These are phyloP conservation scores for Helianthus annuus DNA, from an alignment of 129 eudicot species.

Conservation along the genomic window HanXRQr2.0-SUNRISE NC_035441.2:161905635-161906134, in stretches of 20 bases:
- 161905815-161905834: background rate
- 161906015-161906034: too few species aligned
- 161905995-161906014: too few species aligned
- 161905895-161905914: background rate
- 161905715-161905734: conserved; percentile 2
- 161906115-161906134: too few species aligned
- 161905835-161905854: conserved; percentile 5
- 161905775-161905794: conserved; percentile 15
- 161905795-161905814: conserved; percentile 1
- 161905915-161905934: background rate
- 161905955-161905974: too few species aligned
- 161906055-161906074: too few species aligned
- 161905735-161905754: background rate
- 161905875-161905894: background rate
- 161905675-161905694: background rate
- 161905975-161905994: too few species aligned
- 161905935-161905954: too few species aligned
- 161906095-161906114: too few species aligned
- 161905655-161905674: conserved; percentile 4
- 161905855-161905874: background rate
- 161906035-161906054: too few species aligned
- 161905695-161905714: background rate
- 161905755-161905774: background rate
- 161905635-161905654: conserved; percentile 5
- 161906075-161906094: too few species aligned